phyloP scores from a whole-genome alignment of 2,329 filamentous ascomycete species.

The Nemania serpens region DNA sequence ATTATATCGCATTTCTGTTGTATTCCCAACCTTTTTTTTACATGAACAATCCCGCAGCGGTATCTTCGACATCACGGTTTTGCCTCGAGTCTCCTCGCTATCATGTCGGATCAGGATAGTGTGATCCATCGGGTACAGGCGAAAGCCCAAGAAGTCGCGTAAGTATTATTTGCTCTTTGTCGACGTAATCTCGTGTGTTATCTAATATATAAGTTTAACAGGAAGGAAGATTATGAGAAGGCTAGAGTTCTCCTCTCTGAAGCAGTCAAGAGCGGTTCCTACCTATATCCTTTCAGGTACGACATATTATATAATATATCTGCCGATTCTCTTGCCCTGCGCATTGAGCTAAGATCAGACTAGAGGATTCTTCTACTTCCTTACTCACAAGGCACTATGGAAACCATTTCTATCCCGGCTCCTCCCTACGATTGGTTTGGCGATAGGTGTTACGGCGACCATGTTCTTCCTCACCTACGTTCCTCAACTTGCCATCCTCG shows the following conservation, averaged over 20 bases:
- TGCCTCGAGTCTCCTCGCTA: not conserved
- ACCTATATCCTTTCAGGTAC: slow-evolving; percentile 81
- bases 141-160: slow-evolving; percentile 58
- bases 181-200: slow-evolving; percentile 1
- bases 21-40: not conserved
- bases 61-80: no score
- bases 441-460: slow-evolving; percentile 69
- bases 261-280: slow-evolving; percentile 76
- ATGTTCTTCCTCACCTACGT: slow-evolving; percentile 91
- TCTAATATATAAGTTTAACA: slow-evolving; percentile 34
- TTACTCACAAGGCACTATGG: slow-evolving; percentile 61
- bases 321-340: not conserved
- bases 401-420: slow-evolving; percentile 61
- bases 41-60: not conserved
- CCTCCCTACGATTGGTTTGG: slow-evolving; percentile 69
- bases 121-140: slow-evolving; percentile 42
- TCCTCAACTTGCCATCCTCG: slow-evolving; percentile 80
- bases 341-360: slow-evolving; percentile 15
- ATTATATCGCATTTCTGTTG: no score
- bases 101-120: slow-evolving; percentile 33
- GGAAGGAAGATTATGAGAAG: slow-evolving; percentile 72
- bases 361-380: slow-evolving; percentile 64
- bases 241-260: slow-evolving; percentile 67
- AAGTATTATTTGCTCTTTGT: slow-evolving; percentile 40
- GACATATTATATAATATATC: not conserved